Evolutionary conservation across 139 green algal species (phyloP).

Genomic region (Chlamydomonas incerta): DNA sequence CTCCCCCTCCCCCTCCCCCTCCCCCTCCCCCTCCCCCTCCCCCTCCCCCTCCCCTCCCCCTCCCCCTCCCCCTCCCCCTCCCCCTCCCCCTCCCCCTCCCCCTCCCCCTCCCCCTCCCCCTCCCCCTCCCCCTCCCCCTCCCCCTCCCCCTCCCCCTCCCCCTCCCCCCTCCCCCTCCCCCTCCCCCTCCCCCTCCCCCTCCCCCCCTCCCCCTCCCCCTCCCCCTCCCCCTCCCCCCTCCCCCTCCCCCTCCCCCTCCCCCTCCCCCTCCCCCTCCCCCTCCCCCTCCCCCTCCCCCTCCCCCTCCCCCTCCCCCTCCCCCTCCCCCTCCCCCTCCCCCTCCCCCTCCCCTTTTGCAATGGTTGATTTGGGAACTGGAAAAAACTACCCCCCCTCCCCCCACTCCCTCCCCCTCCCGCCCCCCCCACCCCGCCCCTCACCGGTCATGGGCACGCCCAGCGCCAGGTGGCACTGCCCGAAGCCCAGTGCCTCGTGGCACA

Average conservation of each 20-base stretch:
- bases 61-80: not conserved
- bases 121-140: not conserved
- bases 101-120: not conserved
- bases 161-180: not conserved
- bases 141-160: not conserved
- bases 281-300: not conserved
- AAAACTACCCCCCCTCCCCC: not conserved
- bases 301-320: constrained; percentile 49
- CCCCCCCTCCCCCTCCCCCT: too few relatives aligned
- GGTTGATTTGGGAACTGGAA: too few relatives aligned
- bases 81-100: not conserved
- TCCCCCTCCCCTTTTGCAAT: too few relatives aligned
- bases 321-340: constrained; percentile 44
- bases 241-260: not conserved
- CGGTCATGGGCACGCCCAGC: constrained; percentile 87
- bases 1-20: too few relatives aligned
- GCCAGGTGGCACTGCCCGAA: constrained; percentile 97
- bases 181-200: too few relatives aligned
- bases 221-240: not conserved
- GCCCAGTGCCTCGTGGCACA: constrained; percentile 90
- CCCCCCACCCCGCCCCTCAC: not conserved
- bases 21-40: too few relatives aligned
- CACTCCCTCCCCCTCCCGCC: too few relatives aligned
- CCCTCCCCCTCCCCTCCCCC: not conserved
- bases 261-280: too few relatives aligned